Evolutionary conservation across 768 basidiomycete species (phyloP), one percentile per base, ranked within the genome.

Genomic region (Mycena polygramma): DNA sequence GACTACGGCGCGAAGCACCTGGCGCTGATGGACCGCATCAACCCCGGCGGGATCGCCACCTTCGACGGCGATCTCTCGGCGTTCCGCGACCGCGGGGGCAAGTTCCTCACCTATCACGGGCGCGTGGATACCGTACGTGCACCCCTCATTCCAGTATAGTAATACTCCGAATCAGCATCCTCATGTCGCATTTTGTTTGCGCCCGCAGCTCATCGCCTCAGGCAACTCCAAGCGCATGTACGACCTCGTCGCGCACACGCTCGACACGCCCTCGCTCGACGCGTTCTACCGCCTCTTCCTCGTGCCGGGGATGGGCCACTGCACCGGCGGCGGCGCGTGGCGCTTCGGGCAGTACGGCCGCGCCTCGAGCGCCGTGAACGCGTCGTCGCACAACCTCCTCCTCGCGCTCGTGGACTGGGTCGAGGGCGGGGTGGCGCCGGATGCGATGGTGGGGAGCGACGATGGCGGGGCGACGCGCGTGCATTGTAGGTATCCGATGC

Each of bases 241-340:
- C 66, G 46, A 70, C 57, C 68, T 73, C 14, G 60, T 75, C 35
- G 49, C 74, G 35, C 46, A 63, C 26, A 68, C 70, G 11, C 68
- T 76, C 39, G 71, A 55, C 45, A 24, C 46, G 10, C 69, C 61
- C 13, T 52, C 37, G 39, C 41, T 64, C 19, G 73, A 77, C 71
- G 73, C 67, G 36, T 77, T 75, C 51, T 77, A 76, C 57, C 74
- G 76, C 15, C 66, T 76, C 20, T 77, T 77, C 71, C 62, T 75
- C 26, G 67, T 75, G 20, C 75, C 76, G 6, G 76, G 76, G n/a
- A 77, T 77, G 76, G 64, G 59, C 26, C 76, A 77, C 55, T 76
- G 76, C 45, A 48, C 51, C n/a, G 62, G 66, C 51, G 75, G 75
- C 17, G 67, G 68, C 1, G 69, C 66, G 15, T 46, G 57, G 57